Base-by-base conservation (phyloP, 108 stramenopile species). In the Conticribra guillardii region DNA sequence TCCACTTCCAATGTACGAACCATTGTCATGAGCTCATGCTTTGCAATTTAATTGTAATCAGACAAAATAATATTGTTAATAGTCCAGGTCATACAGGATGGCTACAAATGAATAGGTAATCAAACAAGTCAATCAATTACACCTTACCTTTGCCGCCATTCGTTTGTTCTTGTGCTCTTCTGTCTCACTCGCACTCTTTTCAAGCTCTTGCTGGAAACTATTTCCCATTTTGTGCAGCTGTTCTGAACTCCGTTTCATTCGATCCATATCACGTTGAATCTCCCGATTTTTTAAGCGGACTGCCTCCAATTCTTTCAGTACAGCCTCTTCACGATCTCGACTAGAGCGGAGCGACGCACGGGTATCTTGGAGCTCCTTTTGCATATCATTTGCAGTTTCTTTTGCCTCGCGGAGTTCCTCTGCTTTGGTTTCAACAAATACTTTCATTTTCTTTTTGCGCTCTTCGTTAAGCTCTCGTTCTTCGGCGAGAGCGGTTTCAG, bases 111-210 rank as follows among this genome's bases (percentile, higher is more conserved):
- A n/a, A n/a, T n/a, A n/a, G n/a, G n/a, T n/a, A 41, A 41, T 41
- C 8, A 41, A 41, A 41, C 37, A 11, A 41, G 37, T 11, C 5
- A 41, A 41, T 41, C 37, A 41, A 9, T 11, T 41, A 41, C 37
- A n/a, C n/a, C n/a, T 41, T 41, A 41, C 37, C 11, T 41, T 41
- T 11, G 37, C 37, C 5, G 89, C 79, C 45, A 94, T 54, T 17
- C 93, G 83, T 53, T 91, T 91, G 55, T 91, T 88, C 64, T 91
- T 94, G 73, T 94, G 89, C 29, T 89, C 88, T 71, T 94, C 93
- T 11, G 89, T 88, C 73, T 94, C 88, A 21, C 81, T 84, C 24
- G 88, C 87, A 53, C 81, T 85, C 46, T 88, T 84, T 9, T 84
- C 83, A 30, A 91, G 70, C 62, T 90, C 88, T 55, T 87, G 83